Evolutionary conservation across 1,284 basidiomycete species (phyloP).

Genomic region (Marasmius tenuissimus): DNA sequence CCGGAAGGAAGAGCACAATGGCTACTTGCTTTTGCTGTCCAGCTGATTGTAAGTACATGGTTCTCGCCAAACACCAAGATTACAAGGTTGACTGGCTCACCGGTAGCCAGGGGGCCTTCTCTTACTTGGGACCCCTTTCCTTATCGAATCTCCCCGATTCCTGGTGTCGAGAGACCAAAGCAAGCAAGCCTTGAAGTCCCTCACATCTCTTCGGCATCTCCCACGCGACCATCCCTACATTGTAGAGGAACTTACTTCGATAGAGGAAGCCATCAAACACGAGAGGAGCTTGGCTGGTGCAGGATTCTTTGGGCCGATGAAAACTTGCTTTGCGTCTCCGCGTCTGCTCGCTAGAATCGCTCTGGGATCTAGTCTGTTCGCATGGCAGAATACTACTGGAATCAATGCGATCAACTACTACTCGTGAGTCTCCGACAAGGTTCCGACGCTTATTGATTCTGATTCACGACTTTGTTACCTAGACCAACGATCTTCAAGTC

Average conservation of each 20-base stretch:
- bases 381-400: constrained; percentile 36
- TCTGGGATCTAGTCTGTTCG: constrained; percentile 30
- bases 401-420: constrained; percentile 46
- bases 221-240: constrained; percentile 37
- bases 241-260: constrained; percentile 33
- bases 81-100: not conserved
- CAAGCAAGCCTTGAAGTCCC: constrained; percentile 36
- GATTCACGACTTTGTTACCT: not conserved
- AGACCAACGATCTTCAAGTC: constrained; percentile 39
- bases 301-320: constrained; percentile 31
- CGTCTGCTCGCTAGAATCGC: constrained; percentile 25
- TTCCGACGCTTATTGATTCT: not conserved
- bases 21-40: constrained; percentile 50
- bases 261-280: constrained; percentile 26
- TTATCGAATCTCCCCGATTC: constrained; percentile 51
- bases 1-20: constrained; percentile 37
- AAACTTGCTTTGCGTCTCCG: constrained; percentile 26
- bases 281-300: constrained; percentile 31
- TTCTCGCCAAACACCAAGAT: not conserved
- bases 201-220: constrained; percentile 39
- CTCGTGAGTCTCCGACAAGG: constrained; percentile 23
- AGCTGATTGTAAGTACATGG: constrained; percentile 36
- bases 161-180: constrained; percentile 42
- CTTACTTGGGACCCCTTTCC: constrained; percentile 39
- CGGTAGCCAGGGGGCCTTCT: constrained; percentile 44